Evolutionary conservation across 1,284 basidiomycete genomes (phyloP).

Genomic region (Sporisorium reilianum): DNA sequence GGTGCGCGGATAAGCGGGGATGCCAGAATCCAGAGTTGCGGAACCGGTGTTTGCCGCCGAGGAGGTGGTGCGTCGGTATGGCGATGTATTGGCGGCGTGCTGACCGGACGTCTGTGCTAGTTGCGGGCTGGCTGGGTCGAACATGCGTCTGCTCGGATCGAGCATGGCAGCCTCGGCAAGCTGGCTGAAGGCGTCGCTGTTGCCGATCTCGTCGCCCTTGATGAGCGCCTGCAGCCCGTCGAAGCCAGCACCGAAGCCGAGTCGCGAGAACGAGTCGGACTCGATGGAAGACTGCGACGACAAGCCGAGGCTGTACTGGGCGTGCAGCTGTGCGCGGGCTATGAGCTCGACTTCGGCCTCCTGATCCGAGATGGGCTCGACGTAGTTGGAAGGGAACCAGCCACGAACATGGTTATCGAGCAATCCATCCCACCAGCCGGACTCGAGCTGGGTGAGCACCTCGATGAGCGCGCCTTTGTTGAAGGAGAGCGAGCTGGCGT

Average conservation of each 20-base stretch:
- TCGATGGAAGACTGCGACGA: constrained; percentile 28
- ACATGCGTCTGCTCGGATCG: constrained; percentile 30
- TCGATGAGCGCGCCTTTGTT: constrained; percentile 89
- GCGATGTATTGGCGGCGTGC: constrained; percentile 12
- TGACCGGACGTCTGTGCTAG: constrained; percentile 11
- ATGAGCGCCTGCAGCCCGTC: constrained; percentile 52
- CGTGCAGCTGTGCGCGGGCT: constrained; percentile 34
- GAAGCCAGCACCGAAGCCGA: constrained; percentile 53
- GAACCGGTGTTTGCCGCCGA: constrained; percentile 4
- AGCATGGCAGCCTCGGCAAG: constrained; percentile 60
- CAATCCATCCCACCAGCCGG: constrained; percentile 99
- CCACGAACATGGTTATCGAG: constrained; percentile 77
- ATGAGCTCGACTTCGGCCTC: constrained; percentile 71
- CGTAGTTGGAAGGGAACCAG: constrained; percentile 99
- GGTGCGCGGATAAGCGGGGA: constrained; percentile 8
- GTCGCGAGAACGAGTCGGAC: constrained; percentile 45
- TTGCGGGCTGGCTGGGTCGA: constrained; percentile 24
- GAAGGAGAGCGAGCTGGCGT: constrained; percentile 89
- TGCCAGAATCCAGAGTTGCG: constrained; percentile 5
- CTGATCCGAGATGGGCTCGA: constrained; percentile 81
- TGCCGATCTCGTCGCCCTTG: constrained; percentile 41
- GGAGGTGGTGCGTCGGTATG: constrained; percentile 11
- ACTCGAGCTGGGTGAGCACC: constrained; percentile 88
- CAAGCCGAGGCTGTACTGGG: constrained; percentile 32
- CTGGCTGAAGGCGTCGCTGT: constrained; percentile 60